These are phyloP conservation scores for Anthracocystis panici-leucophaei DNA, from an alignment of 1,284 basidiomycete genomes.

Conservation along the genomic window DNA sequence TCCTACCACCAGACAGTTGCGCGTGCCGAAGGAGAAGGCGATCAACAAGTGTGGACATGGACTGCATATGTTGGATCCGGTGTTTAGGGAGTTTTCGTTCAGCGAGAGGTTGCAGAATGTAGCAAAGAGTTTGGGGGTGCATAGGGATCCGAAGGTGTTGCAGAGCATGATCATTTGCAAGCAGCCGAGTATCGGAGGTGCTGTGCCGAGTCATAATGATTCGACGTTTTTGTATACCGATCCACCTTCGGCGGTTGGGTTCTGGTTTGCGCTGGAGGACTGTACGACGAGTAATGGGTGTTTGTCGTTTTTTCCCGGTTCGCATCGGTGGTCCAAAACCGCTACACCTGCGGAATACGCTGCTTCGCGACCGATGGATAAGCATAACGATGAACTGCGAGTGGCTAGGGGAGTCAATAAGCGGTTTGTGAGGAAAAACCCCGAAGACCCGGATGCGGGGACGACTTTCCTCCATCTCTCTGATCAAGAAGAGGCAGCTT, in stretches of 20 bases:
- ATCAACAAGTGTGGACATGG: slow-evolving; percentile 68
- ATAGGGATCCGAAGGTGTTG: slow-evolving; percentile 74
- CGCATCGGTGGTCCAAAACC: slow-evolving; percentile 41
- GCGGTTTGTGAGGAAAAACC: slow-evolving; percentile 53
- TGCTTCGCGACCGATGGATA: slow-evolving; percentile 9
- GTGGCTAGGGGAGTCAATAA: slow-evolving; percentile 52
- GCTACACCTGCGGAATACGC: neutral
- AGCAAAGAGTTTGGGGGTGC: slow-evolving; percentile 43
- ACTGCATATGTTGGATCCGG: slow-evolving; percentile 84
- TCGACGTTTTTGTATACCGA: slow-evolving; percentile 81
- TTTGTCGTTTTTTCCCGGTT: slow-evolving; percentile 56
- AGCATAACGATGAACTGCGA: slow-evolving; percentile 26
- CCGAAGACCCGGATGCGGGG: slow-evolving; percentile 31
- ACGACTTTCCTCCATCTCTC: slow-evolving; percentile 44
- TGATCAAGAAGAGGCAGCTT: slow-evolving; percentile 44
- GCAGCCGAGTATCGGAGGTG: slow-evolving; percentile 66
- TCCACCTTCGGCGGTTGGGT: slow-evolving; percentile 89
- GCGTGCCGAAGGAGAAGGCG: slow-evolving; percentile 29
- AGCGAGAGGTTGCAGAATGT: slow-evolving; percentile 43
- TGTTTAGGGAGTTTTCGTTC: slow-evolving; percentile 73
- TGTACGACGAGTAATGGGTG: slow-evolving; percentile 60
- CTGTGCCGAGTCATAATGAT: slow-evolving; percentile 72
- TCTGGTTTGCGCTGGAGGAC: slow-evolving; percentile 93
- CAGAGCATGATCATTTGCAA: slow-evolving; percentile 85
- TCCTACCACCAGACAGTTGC: slow-evolving; percentile 49